Evolutionary conservation across 2,329 filamentous ascomycete genomes (phyloP).

Genomic region (Rugonectria rugulosa): DNA sequence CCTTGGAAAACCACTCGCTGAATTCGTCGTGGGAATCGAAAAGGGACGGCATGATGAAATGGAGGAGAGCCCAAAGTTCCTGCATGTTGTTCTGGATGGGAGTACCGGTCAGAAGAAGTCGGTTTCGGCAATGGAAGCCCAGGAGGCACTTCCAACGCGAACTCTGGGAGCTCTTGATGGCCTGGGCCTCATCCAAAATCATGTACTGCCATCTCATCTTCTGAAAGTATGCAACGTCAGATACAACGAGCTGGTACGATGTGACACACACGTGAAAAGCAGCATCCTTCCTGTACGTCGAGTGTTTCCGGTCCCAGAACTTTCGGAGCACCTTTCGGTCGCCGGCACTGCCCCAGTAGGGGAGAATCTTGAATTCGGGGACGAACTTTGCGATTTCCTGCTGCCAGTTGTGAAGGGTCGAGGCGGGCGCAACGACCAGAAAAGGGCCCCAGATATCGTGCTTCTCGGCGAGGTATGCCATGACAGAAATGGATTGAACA

Average conservation of each 20-base stretch:
- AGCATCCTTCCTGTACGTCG: constrained; percentile 91
- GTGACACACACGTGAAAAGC: constrained; percentile 96
- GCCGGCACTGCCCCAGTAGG: constrained; percentile 95
- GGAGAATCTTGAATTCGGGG: constrained; percentile 90
- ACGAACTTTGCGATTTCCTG: constrained; percentile 97
- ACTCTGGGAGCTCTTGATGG: constrained; percentile 97
- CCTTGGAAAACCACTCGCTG: constrained; percentile 93
- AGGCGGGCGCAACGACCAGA: constrained; percentile 93
- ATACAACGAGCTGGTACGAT: constrained; percentile 96
- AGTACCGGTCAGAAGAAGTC: constrained; percentile 91
- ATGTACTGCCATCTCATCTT: constrained; percentile 99
- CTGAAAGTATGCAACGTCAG: constrained; percentile 96
- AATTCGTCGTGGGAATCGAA: constrained; percentile 96
- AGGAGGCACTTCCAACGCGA: constrained; percentile 96
- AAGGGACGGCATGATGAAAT: constrained; percentile 99
- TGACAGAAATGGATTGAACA: constrained; percentile 98
- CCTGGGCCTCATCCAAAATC: constrained; percentile 98
- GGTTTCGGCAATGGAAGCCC: constrained; percentile 93
- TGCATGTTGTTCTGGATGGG: constrained; percentile 99
- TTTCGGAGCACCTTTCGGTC: constrained; percentile 97
- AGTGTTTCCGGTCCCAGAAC: constrained; percentile 98
- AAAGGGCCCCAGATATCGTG: constrained; percentile 99
- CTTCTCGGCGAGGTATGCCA: constrained; percentile 96
- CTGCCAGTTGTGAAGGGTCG: constrained; percentile 98
- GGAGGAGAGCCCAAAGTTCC: constrained; percentile 94